phyloP scores from a whole-genome alignment of 441 rosid species.

The Theobroma grandiflorum region DNA sequence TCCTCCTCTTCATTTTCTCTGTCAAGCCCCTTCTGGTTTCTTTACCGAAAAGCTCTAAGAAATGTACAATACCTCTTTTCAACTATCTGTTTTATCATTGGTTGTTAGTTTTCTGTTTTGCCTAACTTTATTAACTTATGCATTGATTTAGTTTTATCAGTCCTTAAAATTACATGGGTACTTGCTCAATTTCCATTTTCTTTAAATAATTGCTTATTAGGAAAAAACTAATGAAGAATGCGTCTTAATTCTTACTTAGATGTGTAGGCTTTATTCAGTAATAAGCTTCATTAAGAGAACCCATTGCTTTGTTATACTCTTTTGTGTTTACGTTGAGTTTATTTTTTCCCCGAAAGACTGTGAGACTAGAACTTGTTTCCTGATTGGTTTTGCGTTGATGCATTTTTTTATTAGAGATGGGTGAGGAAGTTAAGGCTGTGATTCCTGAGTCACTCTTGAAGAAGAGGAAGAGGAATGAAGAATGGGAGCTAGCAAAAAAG shows the following conservation, averaged over 20 bases:
- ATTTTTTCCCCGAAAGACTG: neutral
- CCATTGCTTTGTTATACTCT: neutral
- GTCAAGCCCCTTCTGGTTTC: neutral
- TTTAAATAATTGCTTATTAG: neutral
- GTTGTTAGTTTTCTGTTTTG: neutral
- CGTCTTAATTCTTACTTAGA: neutral
- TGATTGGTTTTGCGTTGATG: neutral
- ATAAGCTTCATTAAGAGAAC: neutral
- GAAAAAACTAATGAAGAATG: no score
- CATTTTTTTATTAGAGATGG: conserved; percentile 47
- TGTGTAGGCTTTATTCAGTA: neutral
- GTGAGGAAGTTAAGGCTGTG: conserved; percentile 47
- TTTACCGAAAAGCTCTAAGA: neutral
- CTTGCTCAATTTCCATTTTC: neutral
- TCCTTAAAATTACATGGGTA: neutral
- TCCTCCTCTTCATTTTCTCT: neutral
- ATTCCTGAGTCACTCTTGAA: conserved; percentile 82
- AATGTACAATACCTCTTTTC: neutral
- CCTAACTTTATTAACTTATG: neutral
- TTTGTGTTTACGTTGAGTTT: neutral
- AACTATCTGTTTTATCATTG: neutral
- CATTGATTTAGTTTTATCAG: neutral
- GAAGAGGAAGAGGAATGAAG: conserved; percentile 73
- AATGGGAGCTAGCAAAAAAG: conserved; percentile 69
- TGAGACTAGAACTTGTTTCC: neutral